phyloP scores from a whole-genome alignment of 768 basidiomycete species.

The Hypholoma sublateritium region DNA sequence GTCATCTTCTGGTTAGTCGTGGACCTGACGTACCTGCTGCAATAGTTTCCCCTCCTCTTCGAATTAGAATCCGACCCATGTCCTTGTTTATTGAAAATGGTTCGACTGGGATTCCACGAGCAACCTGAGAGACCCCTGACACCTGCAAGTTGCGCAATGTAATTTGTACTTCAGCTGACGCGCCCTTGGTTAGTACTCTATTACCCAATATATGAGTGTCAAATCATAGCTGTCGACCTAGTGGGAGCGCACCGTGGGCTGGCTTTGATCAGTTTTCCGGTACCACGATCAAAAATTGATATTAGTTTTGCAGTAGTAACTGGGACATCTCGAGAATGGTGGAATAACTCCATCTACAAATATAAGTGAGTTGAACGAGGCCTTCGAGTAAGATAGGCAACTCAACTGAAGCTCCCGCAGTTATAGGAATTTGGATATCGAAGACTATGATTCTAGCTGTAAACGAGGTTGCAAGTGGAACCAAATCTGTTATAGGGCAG shows the following conservation, averaged over 20 bases:
- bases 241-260: constrained; percentile 70
- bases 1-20: neutral
- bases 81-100: constrained; percentile 88
- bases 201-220: neutral
- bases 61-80: constrained; percentile 89
- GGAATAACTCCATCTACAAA: constrained; percentile 84
- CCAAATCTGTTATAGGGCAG: constrained; percentile 68
- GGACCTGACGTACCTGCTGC: constrained; percentile 63
- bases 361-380: neutral
- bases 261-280: constrained; percentile 69
- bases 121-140: constrained; percentile 41
- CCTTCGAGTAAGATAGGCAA: neutral
- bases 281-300: constrained; percentile 75
- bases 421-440: constrained; percentile 89
- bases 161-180: constrained; percentile 85
- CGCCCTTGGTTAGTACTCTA: constrained; percentile 84
- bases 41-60: constrained; percentile 91
- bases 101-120: constrained; percentile 79
- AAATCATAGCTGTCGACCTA: neutral
- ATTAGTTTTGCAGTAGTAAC: constrained; percentile 82
- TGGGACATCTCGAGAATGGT: constrained; percentile 91
- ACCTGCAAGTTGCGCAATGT: constrained; percentile 59
- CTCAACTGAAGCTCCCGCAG: constrained; percentile 80
- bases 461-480: constrained; percentile 78
- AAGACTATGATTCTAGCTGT: constrained; percentile 91